A percentile compares a stretch with the other conserved stretches of the same genome.
phyloP scores from a whole-genome alignment of 345 rosid species.

The Salix suchowensis region DNA sequence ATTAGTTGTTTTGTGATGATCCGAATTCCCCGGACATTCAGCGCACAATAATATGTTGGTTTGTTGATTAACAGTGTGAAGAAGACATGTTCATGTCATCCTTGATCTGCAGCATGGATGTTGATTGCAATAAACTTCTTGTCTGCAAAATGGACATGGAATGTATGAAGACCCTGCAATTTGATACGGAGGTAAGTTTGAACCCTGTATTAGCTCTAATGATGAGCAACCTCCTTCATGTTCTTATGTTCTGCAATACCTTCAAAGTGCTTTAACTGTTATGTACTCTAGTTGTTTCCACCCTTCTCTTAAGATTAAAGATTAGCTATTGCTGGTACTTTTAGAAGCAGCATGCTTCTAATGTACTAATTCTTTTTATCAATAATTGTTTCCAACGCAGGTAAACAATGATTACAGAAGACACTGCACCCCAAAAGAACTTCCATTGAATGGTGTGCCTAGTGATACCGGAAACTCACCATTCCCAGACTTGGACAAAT shows the following conservation, averaged over 20 bases:
- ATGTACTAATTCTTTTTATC: neutral
- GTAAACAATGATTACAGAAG: constrained; percentile 41
- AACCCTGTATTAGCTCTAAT: constrained; percentile 15
- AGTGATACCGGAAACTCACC: constrained; percentile 68
- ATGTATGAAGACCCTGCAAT: constrained; percentile 78
- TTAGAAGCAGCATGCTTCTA: neutral
- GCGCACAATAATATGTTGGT: neutral
- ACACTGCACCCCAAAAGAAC: constrained; percentile 26
- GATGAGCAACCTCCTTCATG: neutral
- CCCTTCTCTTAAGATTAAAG: neutral
- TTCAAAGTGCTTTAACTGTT: neutral
- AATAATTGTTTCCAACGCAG: constrained; percentile 33
- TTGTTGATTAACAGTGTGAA: constrained; percentile 53
- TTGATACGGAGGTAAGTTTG: constrained; percentile 74
- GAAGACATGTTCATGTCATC: constrained; percentile 82
- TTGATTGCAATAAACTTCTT: constrained; percentile 73
- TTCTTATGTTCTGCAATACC: neutral
- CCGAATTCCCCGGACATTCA: neutral
- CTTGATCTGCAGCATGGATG: constrained; percentile 77
- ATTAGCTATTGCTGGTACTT: too few species aligned
- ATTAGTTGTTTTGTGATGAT: neutral
- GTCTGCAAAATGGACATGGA: constrained; percentile 87
- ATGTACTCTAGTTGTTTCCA: neutral
- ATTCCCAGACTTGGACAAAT: constrained; percentile 72
- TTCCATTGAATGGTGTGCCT: constrained; percentile 28